Evolutionary conservation across 176 grass and related monocot genomes (phyloP).

Genomic region (Oryza glumipatula): DNA sequence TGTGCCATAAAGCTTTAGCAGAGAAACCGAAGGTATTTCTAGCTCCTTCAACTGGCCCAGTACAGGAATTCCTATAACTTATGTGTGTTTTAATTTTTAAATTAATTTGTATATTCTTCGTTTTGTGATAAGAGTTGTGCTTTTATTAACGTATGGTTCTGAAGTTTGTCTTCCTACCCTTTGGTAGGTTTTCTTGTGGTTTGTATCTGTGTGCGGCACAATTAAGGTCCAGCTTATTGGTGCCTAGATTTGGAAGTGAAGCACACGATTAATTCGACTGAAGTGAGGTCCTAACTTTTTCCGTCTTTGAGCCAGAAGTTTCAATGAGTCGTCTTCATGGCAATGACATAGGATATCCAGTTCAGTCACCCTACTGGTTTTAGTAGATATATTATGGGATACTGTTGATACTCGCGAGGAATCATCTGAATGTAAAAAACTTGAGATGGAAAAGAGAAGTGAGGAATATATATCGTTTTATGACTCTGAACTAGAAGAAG

Average conservation of each 20-base stretch:
- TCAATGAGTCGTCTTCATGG: background rate
- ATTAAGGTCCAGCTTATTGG: conserved; percentile 8
- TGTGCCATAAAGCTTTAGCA: background rate
- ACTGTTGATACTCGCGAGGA: conserved; percentile 1
- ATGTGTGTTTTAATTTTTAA: conserved; percentile 5
- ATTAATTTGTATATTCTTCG: conserved; percentile 20
- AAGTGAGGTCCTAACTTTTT: background rate
- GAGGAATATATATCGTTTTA: conserved; percentile 28
- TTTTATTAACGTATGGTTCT: conserved; percentile 33
- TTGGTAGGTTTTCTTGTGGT: background rate
- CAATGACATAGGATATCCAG: conserved; percentile 20
- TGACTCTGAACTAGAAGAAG: conserved; percentile 53
- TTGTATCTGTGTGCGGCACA: conserved; percentile 25
- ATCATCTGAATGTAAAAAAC: conserved; percentile 14
- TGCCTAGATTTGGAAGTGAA: conserved; percentile 26
- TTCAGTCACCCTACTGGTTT: conserved; percentile 18
- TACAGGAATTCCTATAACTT: background rate
- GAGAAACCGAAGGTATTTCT: conserved; percentile 5
- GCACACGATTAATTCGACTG: conserved; percentile 10
- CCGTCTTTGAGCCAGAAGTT: background rate
- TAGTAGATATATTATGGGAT: conserved; percentile 38
- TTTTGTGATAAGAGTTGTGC: background rate
- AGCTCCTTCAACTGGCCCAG: background rate
- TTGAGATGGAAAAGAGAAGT: conserved; percentile 33
- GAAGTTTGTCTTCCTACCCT: conserved; percentile 25